Evolutionary conservation across 225 moss, liverwort and hornwort species (phyloP), one percentile per base, ranked within the genome.

Genomic region (Sphagnum contortum): DNA sequence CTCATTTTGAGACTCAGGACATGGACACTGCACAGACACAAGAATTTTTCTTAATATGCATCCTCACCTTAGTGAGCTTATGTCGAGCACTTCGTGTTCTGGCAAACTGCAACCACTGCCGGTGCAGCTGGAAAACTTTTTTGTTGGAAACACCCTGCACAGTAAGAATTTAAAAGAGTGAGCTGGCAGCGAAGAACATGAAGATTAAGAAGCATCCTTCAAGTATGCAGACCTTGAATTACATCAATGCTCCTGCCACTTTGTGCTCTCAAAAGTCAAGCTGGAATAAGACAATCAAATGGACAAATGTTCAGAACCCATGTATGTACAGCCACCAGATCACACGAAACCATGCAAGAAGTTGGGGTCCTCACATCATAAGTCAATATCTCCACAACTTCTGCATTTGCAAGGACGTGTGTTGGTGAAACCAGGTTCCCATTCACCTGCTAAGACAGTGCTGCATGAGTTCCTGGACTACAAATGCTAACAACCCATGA

Each of bases 51-150:
- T 29, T 29, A 29, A 29, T 29, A 29, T 29, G 29, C 29, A 29
- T 67, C 5, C 71, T 72, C n/a, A 89, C 96, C 87, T 98, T 98
- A 4, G 90, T 98, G 47, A 98, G 87, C 58, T 98, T 98, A 75
- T 98, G 96, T 45, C 96, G 88, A 49, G 96, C 96, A 82, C 92
- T 92, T 74, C 96, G 85, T 48, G 96, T 98, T 73, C 81, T 90
- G 0, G 92, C 96, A 84, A 83, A 86, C 63, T 87, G 88, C 68
- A 98, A 70, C 96, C 96, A 98, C 75, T 98, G 96, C 54, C 90
- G 80, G 68, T 98, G 96, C 61, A 98, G 69, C 77, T 98, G 92
- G 72, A 98, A 98, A 48, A 90, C 59, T 66, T 92, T 98, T 71
- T 81, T 89, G 55, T 83, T 88, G 51, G 96, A 90, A 55, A 91